A percentile compares a stretch with the other conserved stretches of the same genome.
These are phyloP conservation scores for Ballota nigra DNA, from an alignment of 257 asterid genomes.

Conservation along the genomic window DNA sequence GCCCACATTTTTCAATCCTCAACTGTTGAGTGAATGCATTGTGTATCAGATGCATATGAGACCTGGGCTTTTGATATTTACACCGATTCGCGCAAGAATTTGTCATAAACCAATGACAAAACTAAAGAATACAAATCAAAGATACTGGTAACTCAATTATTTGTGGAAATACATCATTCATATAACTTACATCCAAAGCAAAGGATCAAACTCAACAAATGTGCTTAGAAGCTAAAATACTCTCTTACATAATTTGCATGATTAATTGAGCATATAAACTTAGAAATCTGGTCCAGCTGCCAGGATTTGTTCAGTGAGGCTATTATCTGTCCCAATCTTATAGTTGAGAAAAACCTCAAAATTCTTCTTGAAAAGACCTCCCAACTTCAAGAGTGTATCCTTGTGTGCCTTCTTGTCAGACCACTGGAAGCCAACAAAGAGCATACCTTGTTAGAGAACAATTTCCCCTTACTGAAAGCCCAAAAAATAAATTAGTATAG, in stretches of 20 bases:
- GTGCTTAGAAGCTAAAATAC: not conserved
- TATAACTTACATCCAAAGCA: not conserved
- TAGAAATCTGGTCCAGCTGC: conserved; percentile 84
- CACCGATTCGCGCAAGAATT: too few relatives aligned
- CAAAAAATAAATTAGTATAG: not conserved
- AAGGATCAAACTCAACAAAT: conserved; percentile 1
- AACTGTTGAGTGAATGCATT: too few relatives aligned
- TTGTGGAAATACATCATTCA: not conserved
- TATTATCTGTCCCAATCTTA: conserved; percentile 70
- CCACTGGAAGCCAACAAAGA: conserved; percentile 49
- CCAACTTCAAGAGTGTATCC: conserved; percentile 65
- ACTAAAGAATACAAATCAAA: not conserved
- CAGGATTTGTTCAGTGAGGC: conserved; percentile 64
- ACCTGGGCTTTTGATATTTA: too few relatives aligned
- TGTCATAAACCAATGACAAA: not conserved
- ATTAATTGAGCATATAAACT: not conserved
- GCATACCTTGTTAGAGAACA: not conserved
- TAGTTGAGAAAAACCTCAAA: conserved; percentile 64
- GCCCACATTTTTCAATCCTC: too few relatives aligned
- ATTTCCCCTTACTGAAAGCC: not conserved
- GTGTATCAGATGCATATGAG: too few relatives aligned
- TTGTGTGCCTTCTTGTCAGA: conserved; percentile 62
- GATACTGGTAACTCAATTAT: not conserved
- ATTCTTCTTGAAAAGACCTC: conserved; percentile 81
- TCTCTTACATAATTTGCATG: not conserved